These are phyloP conservation scores for Curvularia eragrostidis DNA, from an alignment of 2,329 filamentous ascomycete genomes.

Conservation along the genomic window DNA sequence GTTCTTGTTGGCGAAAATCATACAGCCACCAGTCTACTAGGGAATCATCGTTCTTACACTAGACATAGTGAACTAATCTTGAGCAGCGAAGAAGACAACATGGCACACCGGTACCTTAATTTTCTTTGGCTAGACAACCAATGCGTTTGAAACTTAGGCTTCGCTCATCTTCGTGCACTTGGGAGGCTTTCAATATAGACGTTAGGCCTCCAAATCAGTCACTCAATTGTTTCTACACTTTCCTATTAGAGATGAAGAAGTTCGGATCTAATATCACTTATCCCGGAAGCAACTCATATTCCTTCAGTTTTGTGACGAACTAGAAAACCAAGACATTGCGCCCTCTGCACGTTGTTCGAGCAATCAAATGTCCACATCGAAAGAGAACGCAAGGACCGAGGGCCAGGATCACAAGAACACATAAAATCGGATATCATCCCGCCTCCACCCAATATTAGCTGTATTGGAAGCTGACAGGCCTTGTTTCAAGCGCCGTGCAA, in stretches of 20 bases:
- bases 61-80: too few species aligned
- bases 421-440: not conserved
- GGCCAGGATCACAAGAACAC: not conserved
- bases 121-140: too few species aligned
- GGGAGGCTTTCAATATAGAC: too few species aligned
- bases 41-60: too few species aligned
- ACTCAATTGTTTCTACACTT: too few species aligned
- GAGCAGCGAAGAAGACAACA: too few species aligned
- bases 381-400: not conserved
- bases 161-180: too few species aligned
- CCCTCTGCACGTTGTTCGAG: not conserved
- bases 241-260: not conserved
- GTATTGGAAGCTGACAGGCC: not conserved
- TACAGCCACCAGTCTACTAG: too few species aligned
- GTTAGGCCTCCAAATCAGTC: too few species aligned
- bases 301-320: not conserved
- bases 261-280: not conserved
- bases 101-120: too few species aligned
- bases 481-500: slow-evolving; percentile 3
- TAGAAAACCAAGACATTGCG: not conserved
- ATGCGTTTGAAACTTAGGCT: too few species aligned
- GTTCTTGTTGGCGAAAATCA: not conserved
- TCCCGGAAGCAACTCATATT: not conserved
- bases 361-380: not conserved
- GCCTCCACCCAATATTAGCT: not conserved